Base-by-base conservation (phyloP, 176 grass and related monocot genomes). In the Triticum monococcum region DNA sequence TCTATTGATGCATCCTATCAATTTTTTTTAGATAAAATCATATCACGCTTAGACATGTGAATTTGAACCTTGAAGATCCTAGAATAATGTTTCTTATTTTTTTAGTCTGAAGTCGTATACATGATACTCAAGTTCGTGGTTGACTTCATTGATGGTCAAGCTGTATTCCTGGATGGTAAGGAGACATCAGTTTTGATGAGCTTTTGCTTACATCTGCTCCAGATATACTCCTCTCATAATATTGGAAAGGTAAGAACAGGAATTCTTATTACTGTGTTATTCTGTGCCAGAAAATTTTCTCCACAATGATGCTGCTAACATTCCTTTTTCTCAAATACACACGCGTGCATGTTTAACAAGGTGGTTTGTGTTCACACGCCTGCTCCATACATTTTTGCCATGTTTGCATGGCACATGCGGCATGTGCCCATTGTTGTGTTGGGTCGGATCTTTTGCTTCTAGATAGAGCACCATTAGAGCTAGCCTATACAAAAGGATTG, bases 91-190 rank as follows among this genome's bases (percentile, higher is more conserved):
- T 31, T 33, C 26, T 33, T 79, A 1, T 69, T 78, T 61, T 60
- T 93, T 89, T 80, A 98, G 96, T 89, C 96, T 77, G 83, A 86
- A 89, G 93, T 98, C 33, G 79, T 98, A 66, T 94, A 96, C 82
- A 91, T 98, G 88, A 90, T 98, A 96, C 93, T 98, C 46, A 98
- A 96, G 80, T 98, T 98, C 86, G 90, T 96, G 37, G 93, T 98
- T 90, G 94, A 98, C 81, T 98, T 96, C 79, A 94, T 98, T 40
- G 96, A 98, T 68, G 96, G 91, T 63, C 91, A 96, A 98, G 79
- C 95, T 79, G 88, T 94, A 76, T 98, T 95, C 88, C 90, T 98
- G 65, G 92, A 89, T 91, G 92, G 84, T 38, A 96, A 91, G 82
- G 96, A 95, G 88, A 98, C 93, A 81, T 94, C 93, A 74, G 88